These are phyloP conservation scores for Zygoascus sp. DNA, from an alignment of 1,139 yeast species.

Conservation along the genomic window DNA sequence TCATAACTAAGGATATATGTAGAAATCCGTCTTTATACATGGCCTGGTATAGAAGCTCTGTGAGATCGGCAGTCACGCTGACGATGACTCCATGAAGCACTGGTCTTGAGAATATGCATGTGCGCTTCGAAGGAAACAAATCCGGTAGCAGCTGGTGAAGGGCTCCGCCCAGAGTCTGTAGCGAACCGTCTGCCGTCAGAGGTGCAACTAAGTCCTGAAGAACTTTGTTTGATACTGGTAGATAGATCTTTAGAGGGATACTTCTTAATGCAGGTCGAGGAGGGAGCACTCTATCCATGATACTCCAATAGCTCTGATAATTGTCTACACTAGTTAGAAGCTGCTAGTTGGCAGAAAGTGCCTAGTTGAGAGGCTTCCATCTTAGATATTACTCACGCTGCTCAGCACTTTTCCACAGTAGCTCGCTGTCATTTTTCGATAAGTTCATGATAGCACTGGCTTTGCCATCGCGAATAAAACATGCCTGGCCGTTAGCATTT, in stretches of 20 bases:
- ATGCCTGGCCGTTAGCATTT: constrained; percentile 1
- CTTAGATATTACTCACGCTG: constrained; percentile 22
- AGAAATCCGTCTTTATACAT: constrained; percentile 72
- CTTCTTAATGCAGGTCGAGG: constrained; percentile 31
- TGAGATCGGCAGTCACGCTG: constrained; percentile 44
- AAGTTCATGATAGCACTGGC: constrained; percentile 72
- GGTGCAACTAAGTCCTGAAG: constrained; percentile 49
- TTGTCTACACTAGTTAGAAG: constrained; percentile 27
- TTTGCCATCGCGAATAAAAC: constrained; percentile 62
- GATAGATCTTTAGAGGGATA: constrained; percentile 59
- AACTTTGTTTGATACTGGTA: constrained; percentile 45
- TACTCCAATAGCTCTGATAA: constrained; percentile 35
- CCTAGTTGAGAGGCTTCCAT: too few species aligned
- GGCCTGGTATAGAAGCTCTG: constrained; percentile 51
- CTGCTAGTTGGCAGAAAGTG: too few species aligned
- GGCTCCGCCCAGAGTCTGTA: constrained; percentile 41
- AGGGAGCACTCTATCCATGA: constrained; percentile 41
- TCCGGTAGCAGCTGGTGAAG: constrained; percentile 44
- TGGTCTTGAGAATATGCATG: constrained; percentile 41
- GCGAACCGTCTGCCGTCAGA: constrained; percentile 15
- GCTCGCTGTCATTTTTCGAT: constrained; percentile 54
- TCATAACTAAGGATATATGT: constrained; percentile 50
- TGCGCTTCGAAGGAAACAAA: constrained; percentile 38
- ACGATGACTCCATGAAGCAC: constrained; percentile 62
- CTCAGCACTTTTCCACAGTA: constrained; percentile 52